Percentiles rank a stretch among this genome's conserved stretches.
Evolutionary conservation across 768 basidiomycete genomes (phyloP).

Genomic region (Russula virescens): DNA sequence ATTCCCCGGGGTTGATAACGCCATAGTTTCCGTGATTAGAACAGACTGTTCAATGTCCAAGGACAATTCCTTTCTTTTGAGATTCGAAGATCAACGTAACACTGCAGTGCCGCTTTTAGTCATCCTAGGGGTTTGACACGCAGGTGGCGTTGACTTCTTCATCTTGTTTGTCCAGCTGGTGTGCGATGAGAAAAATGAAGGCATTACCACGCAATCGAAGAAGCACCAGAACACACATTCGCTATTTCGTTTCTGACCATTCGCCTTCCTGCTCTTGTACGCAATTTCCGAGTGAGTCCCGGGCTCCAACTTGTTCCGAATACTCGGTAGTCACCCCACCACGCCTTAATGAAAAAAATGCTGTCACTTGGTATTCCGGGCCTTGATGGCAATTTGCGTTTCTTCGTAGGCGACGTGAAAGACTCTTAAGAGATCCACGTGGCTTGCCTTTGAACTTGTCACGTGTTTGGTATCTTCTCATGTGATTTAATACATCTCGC

Average conservation of each 20-base stretch:
- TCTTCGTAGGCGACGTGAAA: not conserved
- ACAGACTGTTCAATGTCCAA: slow-evolving; percentile 5
- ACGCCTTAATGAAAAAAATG: not conserved
- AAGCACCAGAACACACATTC: not conserved
- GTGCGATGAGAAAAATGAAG: not conserved
- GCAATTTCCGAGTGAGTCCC: not conserved
- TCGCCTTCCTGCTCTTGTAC: not conserved
- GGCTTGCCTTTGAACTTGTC: not conserved
- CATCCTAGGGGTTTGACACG: not conserved
- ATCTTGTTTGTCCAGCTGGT: not conserved
- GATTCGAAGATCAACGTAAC: slow-evolving; percentile 4
- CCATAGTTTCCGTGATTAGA: not conserved
- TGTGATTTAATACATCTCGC: not conserved
- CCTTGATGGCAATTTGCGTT: not conserved
- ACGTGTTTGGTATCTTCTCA: slow-evolving; percentile 1
- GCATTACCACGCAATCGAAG: slow-evolving; percentile 7
- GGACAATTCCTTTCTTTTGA: not conserved
- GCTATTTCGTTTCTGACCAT: not conserved
- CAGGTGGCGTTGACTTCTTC: slow-evolving; percentile 4
- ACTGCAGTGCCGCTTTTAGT: not conserved
- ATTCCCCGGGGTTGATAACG: slow-evolving; percentile 2
- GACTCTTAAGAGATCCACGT: too few species aligned
- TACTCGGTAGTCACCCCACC: not conserved
- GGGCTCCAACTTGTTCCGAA: not conserved
- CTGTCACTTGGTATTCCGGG: not conserved